Base-by-base conservation (phyloP, 2,329 filamentous ascomycete genomes). In the Beauveria brongniartii region DNA sequence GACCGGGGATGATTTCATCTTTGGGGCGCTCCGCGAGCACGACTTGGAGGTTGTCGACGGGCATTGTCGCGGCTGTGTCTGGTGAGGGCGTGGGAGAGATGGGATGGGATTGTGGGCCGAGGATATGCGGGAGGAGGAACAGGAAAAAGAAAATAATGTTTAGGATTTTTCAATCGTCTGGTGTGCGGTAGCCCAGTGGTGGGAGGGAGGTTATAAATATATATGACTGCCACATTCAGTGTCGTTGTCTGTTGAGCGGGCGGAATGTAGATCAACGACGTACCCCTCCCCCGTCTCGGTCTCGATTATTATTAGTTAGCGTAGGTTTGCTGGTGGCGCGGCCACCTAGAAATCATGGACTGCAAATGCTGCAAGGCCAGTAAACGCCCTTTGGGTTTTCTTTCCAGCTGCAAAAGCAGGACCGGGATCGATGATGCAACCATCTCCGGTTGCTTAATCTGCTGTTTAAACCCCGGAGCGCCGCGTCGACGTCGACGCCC, bases 11-110 rank as follows among this genome's bases (percentile, higher is more conserved):
- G 71, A 91, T 86, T 63, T 78, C 73, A 58, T 72, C 77, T 59
- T 73, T 78, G 10, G 88, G 88, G 55, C 88, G 80, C 73, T 89
- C 80, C 57, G 83, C 84, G 62, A 91, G 82, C 64, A 83, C 77
- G 63, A 89, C 75, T 46, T 77, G 77, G 51, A 75, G 71, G 70
- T 79, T 81, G 22, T 79, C 71, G 54, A 71, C 72, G 48, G 72
- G 67, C 78, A 80, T 80, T 51, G 34, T 70, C 67, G 7, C 34
- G 20, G 28, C 26, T 47, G 30, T 12, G 30, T 30, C 30, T 30
- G 30, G 30, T 30, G 30, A 30, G 28, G 28, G 9, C n/a, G 9
- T 30, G 28, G 28, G 9, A 10, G 9, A 10, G 28, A 30, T 28
- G 26, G 28, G 24, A 48, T 48, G 22, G 46, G 14, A 18, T 41